A percentile compares a stretch with the other conserved stretches of the same genome.
Conservation (phyloP, 2,329 filamentous ascomycete genomes). For the Cercospora beticola region DNA sequence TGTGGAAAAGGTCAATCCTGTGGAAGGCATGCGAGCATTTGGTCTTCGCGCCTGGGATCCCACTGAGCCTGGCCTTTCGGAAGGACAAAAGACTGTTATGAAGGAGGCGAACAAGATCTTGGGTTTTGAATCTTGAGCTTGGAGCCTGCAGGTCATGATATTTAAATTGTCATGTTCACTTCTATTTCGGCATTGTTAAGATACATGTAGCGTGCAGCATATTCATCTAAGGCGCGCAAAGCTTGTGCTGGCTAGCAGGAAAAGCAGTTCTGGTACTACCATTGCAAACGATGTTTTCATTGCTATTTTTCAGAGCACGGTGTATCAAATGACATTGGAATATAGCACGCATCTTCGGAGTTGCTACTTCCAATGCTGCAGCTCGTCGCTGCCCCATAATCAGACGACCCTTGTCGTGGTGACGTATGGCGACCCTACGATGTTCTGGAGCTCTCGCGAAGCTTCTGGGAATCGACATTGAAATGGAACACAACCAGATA, state of each 20-base stretch:
- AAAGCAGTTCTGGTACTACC: background rate
- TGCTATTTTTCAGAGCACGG: background rate
- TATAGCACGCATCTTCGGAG: slow-evolving; percentile 12
- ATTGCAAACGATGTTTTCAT: background rate
- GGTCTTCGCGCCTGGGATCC: slow-evolving; percentile 55
- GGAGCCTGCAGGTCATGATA: background rate
- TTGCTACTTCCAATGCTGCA: background rate
- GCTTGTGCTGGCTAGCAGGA: background rate
- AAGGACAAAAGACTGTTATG: slow-evolving; percentile 54
- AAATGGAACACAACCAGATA: background rate
- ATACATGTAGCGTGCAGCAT: slow-evolving; percentile 3
- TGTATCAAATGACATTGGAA: background rate
- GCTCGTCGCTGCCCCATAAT: background rate
- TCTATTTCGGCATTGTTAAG: background rate
- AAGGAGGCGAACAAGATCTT: slow-evolving; percentile 55
- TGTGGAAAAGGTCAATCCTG: slow-evolving; percentile 38
- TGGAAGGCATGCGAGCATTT: slow-evolving; percentile 56
- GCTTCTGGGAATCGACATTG: background rate
- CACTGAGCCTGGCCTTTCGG: slow-evolving; percentile 47
- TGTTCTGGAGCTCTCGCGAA: slow-evolving; percentile 3
- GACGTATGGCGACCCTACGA: background rate
- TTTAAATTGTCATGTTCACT: background rate
- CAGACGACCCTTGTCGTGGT: background rate
- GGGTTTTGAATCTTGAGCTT: slow-evolving; percentile 43
- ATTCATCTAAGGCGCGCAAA: background rate